Percentiles rank a stretch among this genome's conserved stretches.
Evolutionary conservation across 2,329 filamentous ascomycete species (phyloP).

Genomic region (Penicillium italicum): DNA sequence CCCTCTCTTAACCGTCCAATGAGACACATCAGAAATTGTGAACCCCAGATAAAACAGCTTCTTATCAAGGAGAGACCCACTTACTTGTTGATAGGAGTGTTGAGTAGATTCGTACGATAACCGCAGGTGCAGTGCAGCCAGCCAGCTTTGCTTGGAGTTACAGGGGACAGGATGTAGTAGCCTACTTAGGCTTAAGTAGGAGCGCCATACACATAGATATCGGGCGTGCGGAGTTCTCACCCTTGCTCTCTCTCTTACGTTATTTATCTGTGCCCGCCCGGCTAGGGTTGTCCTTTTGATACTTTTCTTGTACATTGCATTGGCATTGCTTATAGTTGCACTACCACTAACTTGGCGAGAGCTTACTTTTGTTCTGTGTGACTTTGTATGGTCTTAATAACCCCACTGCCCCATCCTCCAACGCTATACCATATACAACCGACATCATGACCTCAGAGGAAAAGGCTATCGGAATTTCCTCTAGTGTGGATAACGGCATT

Average conservation of each 20-base stretch:
- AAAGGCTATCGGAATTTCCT: conserved; percentile 38
- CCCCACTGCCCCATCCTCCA: too few species aligned
- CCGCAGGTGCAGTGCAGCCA: not conserved
- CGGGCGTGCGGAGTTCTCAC: not conserved
- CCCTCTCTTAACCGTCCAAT: not conserved
- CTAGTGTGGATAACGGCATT: conserved; percentile 20
- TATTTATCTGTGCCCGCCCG: not conserved
- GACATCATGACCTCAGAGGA: conserved; percentile 27
- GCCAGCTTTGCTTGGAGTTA: not conserved
- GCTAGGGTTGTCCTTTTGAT: not conserved
- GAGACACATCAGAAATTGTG: not conserved
- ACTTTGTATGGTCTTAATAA: not conserved
- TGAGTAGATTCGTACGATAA: not conserved
- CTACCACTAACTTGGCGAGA: not conserved
- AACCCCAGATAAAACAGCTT: not conserved
- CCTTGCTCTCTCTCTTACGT: not conserved
- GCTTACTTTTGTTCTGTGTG: not conserved
- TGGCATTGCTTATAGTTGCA: not conserved
- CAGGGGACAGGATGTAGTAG: not conserved
- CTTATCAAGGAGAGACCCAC: not conserved
- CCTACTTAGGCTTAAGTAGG: not conserved
- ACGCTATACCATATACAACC: not conserved
- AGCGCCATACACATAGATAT: not conserved
- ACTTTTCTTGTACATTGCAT: not conserved
- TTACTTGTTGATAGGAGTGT: not conserved